These are phyloP conservation scores for Penstemon davidsonii DNA, from an alignment of 257 asterid genomes.

Conservation along the genomic window DNA sequence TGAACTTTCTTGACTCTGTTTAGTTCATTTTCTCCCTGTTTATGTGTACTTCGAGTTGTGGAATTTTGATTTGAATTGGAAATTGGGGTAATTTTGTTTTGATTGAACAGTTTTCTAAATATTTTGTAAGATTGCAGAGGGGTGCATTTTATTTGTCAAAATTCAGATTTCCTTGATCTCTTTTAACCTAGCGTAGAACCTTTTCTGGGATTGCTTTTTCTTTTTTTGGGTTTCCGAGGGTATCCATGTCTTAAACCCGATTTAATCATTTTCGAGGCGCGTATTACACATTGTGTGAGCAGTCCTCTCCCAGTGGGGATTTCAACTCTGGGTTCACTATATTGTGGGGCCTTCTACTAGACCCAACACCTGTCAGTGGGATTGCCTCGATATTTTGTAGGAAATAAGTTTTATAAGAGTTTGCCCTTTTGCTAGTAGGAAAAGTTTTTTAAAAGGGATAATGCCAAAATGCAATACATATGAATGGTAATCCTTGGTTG, in stretches of 20 bases:
- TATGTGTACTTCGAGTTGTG: background rate
- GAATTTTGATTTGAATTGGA: slow-evolving; percentile 33
- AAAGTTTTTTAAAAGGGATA: slow-evolving; percentile 26
- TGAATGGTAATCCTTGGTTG: slow-evolving; percentile 18
- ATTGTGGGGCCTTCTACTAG: too few species aligned
- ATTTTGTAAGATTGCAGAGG: slow-evolving; percentile 14
- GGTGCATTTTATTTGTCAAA: slow-evolving; percentile 20
- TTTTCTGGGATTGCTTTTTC: background rate
- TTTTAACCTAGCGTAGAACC: slow-evolving; percentile 23
- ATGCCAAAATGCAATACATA: slow-evolving; percentile 36
- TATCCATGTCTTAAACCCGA: too few species aligned
- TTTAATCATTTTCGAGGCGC: too few species aligned
- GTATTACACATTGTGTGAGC: too few species aligned
- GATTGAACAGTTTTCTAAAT: background rate
- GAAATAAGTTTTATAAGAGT: slow-evolving; percentile 24
- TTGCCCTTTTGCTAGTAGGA: slow-evolving; percentile 42
- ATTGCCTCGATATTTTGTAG: slow-evolving; percentile 15
- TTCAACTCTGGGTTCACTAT: too few species aligned
- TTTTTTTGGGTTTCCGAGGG: too few species aligned
- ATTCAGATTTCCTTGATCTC: slow-evolving; percentile 26
- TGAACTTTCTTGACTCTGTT: slow-evolving; percentile 11
- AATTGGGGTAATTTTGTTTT: slow-evolving; percentile 21
- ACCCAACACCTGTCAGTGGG: background rate
- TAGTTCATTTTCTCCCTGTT: slow-evolving; percentile 9
- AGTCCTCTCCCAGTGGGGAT: too few species aligned